Conservation (phyloP, 225 moss, liverwort and hornwort species). For the Rhytidiadelphus loreus region DNA sequence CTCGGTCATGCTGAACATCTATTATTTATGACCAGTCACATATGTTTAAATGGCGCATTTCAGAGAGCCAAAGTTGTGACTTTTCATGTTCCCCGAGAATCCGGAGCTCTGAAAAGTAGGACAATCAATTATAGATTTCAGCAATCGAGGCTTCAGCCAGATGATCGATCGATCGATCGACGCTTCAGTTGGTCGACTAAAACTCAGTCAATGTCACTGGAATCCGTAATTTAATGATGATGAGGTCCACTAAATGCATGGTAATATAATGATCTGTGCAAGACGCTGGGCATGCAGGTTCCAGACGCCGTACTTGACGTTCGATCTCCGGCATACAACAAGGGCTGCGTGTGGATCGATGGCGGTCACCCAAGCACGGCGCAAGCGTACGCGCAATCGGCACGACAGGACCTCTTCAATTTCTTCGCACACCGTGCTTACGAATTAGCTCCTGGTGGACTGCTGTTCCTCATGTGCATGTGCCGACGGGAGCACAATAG, state of each 20-base stretch:
- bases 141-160: neutral
- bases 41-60: neutral
- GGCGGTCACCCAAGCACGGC: constrained; percentile 1
- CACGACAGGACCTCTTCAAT: constrained; percentile 12
- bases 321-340: constrained; percentile 35
- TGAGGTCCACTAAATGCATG: neutral
- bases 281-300: constrained; percentile 1
- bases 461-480: constrained; percentile 9
- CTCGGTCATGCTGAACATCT: neutral
- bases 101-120: too few relatives aligned
- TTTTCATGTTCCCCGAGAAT: neutral
- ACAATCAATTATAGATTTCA: neutral
- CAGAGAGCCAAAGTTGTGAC: neutral
- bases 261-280: neutral
- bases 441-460: constrained; percentile 32
- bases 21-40: neutral
- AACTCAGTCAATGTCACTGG: neutral
- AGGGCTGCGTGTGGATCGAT: constrained; percentile 21
- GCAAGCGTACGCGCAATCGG: constrained; percentile 14
- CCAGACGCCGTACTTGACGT: constrained; percentile 24
- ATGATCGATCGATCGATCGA: neutral
- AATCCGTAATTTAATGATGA: neutral
- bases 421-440: constrained; percentile 32
- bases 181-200: too few relatives aligned
- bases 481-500: neutral